Percentiles rank a stretch among this genome's conserved stretches.
These are phyloP conservation scores for Scedosporium minutisporum DNA, from an alignment of 2,329 filamentous ascomycete species.

Conservation along the genomic window DNA sequence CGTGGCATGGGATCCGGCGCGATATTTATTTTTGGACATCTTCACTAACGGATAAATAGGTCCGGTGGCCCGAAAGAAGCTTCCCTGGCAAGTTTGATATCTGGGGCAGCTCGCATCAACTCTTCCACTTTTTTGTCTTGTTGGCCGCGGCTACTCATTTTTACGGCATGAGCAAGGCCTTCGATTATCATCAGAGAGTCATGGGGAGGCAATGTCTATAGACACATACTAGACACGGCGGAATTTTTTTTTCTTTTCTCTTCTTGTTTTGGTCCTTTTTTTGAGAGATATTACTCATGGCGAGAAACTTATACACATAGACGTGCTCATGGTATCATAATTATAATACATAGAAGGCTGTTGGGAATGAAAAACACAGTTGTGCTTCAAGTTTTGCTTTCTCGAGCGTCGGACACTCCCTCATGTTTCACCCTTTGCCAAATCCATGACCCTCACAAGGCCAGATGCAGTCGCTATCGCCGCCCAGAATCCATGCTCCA, in stretches of 20 bases:
- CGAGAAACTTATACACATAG: neutral
- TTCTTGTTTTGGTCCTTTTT: constrained; percentile 1
- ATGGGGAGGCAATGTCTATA: constrained; percentile 40
- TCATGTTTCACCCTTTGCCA: constrained; percentile 37
- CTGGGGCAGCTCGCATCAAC: constrained; percentile 87
- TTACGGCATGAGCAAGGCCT: constrained; percentile 70
- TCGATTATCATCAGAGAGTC: constrained; percentile 69
- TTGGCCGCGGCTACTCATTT: constrained; percentile 75
- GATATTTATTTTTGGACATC: neutral
- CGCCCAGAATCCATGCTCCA: constrained; percentile 56
- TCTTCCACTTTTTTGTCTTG: constrained; percentile 87
- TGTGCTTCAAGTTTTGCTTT: neutral
- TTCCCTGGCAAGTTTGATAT: constrained; percentile 77
- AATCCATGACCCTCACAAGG: constrained; percentile 55
- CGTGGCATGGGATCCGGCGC: too few relatives aligned
- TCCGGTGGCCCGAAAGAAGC: constrained; percentile 73
- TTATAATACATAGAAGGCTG: neutral
- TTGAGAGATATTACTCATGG: neutral
- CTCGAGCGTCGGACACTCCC: constrained; percentile 5
- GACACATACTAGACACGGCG: neutral
- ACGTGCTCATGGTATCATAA: constrained; percentile 1
- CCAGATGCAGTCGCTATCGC: constrained; percentile 58
- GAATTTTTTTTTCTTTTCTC: neutral
- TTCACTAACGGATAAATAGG: constrained; percentile 29
- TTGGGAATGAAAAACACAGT: neutral